Conservation (phyloP, 2,329 filamentous ascomycete species). For the Epichloe glyceriae region DNA sequence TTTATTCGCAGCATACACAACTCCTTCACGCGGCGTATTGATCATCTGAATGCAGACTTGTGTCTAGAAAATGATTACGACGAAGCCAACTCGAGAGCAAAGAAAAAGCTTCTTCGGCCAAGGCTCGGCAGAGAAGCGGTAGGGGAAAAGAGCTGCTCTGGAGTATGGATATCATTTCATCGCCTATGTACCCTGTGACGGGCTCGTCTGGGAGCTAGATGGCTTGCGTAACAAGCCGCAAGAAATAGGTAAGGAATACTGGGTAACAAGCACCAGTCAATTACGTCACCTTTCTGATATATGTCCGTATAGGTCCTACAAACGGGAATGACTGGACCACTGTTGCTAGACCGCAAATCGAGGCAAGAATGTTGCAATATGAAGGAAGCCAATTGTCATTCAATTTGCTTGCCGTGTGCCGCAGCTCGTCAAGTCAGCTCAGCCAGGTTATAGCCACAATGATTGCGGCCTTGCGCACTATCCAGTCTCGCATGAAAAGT, state of each 20-base stretch:
- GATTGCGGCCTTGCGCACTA: constrained; percentile 24
- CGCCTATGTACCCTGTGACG: constrained; percentile 68
- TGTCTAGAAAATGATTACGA: constrained; percentile 44
- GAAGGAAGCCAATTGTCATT: constrained; percentile 57
- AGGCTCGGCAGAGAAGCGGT: constrained; percentile 15
- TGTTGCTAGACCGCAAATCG: constrained; percentile 50
- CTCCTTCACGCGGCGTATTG: constrained; percentile 67
- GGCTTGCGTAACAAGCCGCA: constrained; percentile 61
- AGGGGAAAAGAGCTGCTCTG: constrained; percentile 29
- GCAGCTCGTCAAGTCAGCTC: constrained; percentile 44
- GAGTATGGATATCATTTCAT: constrained; percentile 77
- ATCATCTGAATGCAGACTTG: constrained; percentile 62
- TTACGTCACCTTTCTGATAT: neutral
- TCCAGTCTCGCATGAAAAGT: constrained; percentile 21
- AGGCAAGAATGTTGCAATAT: constrained; percentile 53
- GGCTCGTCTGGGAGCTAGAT: constrained; percentile 76
- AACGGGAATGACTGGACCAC: constrained; percentile 47
- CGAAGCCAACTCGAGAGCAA: constrained; percentile 20
- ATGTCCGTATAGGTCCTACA: constrained; percentile 9
- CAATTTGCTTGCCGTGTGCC: constrained; percentile 62
- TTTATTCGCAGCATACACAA: constrained; percentile 79
- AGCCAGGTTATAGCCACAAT: constrained; percentile 32
- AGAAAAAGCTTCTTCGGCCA: constrained; percentile 22
- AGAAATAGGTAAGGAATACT: constrained; percentile 17
- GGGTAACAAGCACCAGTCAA: neutral